Base-by-base conservation (phyloP, 1,139 yeast species). In the Yamadazyma membranifaciens region DNA sequence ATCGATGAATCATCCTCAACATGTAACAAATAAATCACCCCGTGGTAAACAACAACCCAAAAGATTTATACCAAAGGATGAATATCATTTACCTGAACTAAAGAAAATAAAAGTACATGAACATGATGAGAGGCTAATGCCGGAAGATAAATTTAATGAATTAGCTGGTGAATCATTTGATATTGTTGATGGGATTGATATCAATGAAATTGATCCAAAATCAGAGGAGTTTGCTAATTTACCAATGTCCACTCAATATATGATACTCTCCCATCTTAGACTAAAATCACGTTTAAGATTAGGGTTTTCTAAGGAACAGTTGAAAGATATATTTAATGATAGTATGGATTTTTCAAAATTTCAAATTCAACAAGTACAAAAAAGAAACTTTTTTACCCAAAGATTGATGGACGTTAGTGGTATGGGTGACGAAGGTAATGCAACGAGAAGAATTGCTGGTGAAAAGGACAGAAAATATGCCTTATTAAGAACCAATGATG, bases 331-430 rank as follows among this genome's bases (percentile, higher is more conserved):
- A 44, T 94, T 92, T 53, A 94, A 96, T 0, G 75, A 87, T 54
- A 79, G 89, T 42, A 75, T 87, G 80, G 97, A 89, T 45, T 94
- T 94, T 55, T 89, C 97, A 13, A 82, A 78, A 53, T 94, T 94
- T 59, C 99, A 94, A 60, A 87, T 94, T 46, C 82, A 87, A 51
- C 87, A 92, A 75, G 98, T 94, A 1, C 87, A 88, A 48, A 88
- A 88, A 59, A 73, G 99, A 47, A 94, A 94, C 58, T 89, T 80
- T 56, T 81, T 84, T 49, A 92, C 98, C 0, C 98, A 92, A 59
- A 76, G 81, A 50, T 67, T 92, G 29, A 85, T 94, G 89, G 83
- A 82, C 49, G 80, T 86, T 1, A 79, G 88, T 7, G 98, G 97
- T 0, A 75, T 87, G 80, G 87, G 84, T 38, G 88, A 80, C n/a